Conservation (phyloP, 768 basidiomycete species). For the Lentinula boryana region DNA sequence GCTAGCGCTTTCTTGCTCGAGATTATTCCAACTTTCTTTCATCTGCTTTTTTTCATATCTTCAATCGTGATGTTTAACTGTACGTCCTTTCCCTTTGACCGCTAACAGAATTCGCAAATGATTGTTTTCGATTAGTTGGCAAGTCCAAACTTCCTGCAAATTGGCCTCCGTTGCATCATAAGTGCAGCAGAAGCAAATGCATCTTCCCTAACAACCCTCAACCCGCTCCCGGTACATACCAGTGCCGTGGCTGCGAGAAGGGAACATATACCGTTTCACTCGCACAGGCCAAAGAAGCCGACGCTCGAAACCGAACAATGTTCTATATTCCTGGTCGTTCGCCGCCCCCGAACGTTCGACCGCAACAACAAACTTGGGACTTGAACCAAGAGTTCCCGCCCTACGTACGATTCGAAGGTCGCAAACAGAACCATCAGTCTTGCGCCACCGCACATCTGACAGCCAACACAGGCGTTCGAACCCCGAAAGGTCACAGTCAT, state of each 20-base stretch:
- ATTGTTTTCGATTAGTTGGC: not conserved
- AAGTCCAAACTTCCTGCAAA: not conserved
- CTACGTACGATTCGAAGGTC: not conserved
- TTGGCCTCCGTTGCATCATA: slow-evolving; percentile 2
- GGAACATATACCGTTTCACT: not conserved
- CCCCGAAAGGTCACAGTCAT: not conserved
- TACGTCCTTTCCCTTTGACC: not conserved
- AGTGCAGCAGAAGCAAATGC: slow-evolving; percentile 1
- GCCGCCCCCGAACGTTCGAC: not conserved
- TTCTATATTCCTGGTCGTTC: not conserved
- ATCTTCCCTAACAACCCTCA: not conserved
- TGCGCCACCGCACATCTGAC: not conserved
- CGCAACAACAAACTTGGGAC: not conserved
- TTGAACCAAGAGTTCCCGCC: not conserved
- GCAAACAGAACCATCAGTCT: not conserved
- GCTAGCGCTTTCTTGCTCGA: not conserved
- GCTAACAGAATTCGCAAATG: not conserved
- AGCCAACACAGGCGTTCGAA: not conserved
- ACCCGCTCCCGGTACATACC: not conserved
- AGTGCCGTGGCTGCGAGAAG: slow-evolving; percentile 2
- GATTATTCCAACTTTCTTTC: not conserved
- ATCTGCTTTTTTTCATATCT: not conserved
- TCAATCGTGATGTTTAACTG: not conserved
- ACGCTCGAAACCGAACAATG: not conserved
- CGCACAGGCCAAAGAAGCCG: not conserved